Base-by-base conservation (phyloP, 495 filamentous ascomycete genomes). In the Lophiotrema nucula region DNA sequence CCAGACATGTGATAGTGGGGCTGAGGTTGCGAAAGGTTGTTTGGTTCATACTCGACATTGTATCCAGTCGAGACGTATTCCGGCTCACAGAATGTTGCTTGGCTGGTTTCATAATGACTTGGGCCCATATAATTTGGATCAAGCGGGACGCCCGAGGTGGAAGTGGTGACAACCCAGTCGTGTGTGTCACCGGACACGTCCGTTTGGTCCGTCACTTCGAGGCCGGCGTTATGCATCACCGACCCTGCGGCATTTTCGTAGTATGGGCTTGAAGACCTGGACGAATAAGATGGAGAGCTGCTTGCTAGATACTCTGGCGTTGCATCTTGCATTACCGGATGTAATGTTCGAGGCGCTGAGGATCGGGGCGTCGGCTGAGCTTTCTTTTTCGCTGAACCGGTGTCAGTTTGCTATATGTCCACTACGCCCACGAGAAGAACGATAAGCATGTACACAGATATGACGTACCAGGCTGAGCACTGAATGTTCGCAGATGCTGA, bases 401-500 rank as follows among this genome's bases (percentile, higher is more conserved):
- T 35, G 31, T 35, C 31, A 35, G 31, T 8, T 35, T 35, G n/a
- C n/a, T n/a, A n/a, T n/a, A n/a, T n/a, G n/a, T n/a, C n/a, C n/a
- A n/a, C n/a, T n/a, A n/a, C n/a, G n/a, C n/a, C n/a, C n/a, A n/a
- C 15, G 31, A 35, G 31, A 35, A 8, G 31, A 15, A 35, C 8
- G 31, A 35, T 8, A 8, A 35, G 8, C 31, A 35, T 35, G 31
- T 15, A 15, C 8, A 35, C 15, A n/a, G n/a, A n/a, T n/a, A n/a
- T n/a, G n/a, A n/a, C 48, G 1, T 48, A 47, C 42, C 31, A 23
- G 53, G 53, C 15, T 56, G 53, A 5, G 43, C 16, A 19, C 26
- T 56, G 43, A 56, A 56, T 2, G 42, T 56, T 27, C 53, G 37
- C 19, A 56, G 23, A 48, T 56, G 44, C 53, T 48, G 53, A 4